A percentile compares a stretch with the other conserved stretches of the same genome.
These are phyloP conservation scores for Kandelia obovata DNA, from an alignment of 345 rosid species.

Conservation along the genomic window DNA sequence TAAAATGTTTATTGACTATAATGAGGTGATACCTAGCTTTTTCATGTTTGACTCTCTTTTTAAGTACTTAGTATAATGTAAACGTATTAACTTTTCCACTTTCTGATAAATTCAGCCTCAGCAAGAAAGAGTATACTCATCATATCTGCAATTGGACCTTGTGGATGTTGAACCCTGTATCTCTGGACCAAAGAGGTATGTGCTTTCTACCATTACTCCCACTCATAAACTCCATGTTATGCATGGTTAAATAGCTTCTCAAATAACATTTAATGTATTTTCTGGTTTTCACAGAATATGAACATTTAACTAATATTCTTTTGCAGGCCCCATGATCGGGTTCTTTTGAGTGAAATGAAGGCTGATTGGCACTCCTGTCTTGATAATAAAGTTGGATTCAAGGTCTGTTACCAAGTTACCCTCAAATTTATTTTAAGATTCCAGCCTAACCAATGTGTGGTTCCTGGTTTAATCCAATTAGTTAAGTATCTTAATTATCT, in stretches of 20 bases:
- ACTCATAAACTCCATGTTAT: neutral
- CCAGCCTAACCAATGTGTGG: too few relatives aligned
- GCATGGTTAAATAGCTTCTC: neutral
- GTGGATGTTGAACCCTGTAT: constrained; percentile 86
- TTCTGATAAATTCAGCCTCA: constrained; percentile 53
- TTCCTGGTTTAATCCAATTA: too few relatives aligned
- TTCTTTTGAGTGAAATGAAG: constrained; percentile 88
- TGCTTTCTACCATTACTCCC: neutral
- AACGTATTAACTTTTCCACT: neutral
- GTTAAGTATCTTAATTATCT: too few relatives aligned
- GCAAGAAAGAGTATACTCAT: constrained; percentile 69
- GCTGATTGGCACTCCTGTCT: constrained; percentile 97
- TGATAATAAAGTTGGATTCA: constrained; percentile 81
- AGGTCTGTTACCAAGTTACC: constrained; percentile 42
- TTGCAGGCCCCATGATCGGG: constrained; percentile 93
- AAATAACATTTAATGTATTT: neutral
- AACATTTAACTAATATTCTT: neutral
- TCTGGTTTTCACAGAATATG: neutral
- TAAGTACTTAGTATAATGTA: constrained; percentile 3
- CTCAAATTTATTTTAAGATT: neutral
- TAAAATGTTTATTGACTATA: constrained; percentile 90
- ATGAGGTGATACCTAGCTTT: constrained; percentile 49
- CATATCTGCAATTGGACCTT: constrained; percentile 72
- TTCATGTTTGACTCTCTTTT: neutral
- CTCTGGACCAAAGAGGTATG: constrained; percentile 94